Conservation (phyloP, 225 moss, liverwort and hornwort genomes). For the Takakia lepidozioides region DNA sequence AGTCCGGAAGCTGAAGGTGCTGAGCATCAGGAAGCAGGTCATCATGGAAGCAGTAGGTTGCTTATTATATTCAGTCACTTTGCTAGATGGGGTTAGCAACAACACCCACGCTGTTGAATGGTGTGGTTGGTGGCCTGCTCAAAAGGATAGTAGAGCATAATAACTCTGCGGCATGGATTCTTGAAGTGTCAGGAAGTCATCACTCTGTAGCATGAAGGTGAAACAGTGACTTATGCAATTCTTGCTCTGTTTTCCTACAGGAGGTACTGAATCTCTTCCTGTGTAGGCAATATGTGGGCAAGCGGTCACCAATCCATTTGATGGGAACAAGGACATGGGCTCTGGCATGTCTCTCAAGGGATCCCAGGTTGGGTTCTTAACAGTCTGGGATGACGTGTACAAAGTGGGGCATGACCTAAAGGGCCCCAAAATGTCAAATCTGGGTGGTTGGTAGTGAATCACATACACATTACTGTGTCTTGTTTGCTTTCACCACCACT, state of each 20-base stretch:
- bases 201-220: too few relatives aligned
- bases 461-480: conserved; percentile 46
- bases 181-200: too few relatives aligned
- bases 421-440: conserved; percentile 43
- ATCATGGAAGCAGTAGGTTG: too few relatives aligned
- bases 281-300: conserved; percentile 46
- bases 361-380: conserved; percentile 51
- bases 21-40: too few relatives aligned
- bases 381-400: conserved; percentile 42
- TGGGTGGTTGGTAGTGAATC: conserved; percentile 61
- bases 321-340: conserved; percentile 50
- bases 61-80: too few relatives aligned
- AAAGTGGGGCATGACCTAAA: conserved; percentile 55
- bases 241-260: conserved; percentile 18
- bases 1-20: too few relatives aligned
- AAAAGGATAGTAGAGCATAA: too few relatives aligned
- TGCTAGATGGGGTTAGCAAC: too few relatives aligned
- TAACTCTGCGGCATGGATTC: too few relatives aligned
- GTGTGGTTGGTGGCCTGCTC: too few relatives aligned
- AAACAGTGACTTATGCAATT: not conserved
- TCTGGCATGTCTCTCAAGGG: conserved; percentile 48
- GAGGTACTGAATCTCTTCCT: conserved; percentile 49
- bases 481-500: conserved; percentile 37
- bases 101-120: too few relatives aligned
- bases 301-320: conserved; percentile 50